Percentiles rank a stretch among this genome's conserved stretches.
Conservation (phyloP, 2,329 filamentous ascomycete genomes). For the Xylaria sp. region DNA sequence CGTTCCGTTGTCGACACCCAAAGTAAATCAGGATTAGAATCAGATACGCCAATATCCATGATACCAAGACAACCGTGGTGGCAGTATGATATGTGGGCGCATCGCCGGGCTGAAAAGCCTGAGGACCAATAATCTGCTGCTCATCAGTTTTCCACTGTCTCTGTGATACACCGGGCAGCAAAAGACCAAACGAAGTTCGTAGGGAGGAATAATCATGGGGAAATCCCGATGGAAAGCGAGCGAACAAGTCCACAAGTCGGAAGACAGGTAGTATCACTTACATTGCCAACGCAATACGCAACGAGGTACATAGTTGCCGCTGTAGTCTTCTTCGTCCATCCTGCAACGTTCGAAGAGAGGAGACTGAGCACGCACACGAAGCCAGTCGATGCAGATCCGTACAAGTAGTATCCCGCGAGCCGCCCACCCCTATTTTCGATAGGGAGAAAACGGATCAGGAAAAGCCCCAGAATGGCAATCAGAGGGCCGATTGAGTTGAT, state of each 20-base stretch:
- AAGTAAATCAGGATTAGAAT: conserved; percentile 66
- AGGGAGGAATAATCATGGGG: neutral
- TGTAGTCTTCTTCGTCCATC: conserved; percentile 65
- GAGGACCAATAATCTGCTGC: conserved; percentile 50
- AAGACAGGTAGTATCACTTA: conserved; percentile 2
- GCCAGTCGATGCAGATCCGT: conserved; percentile 61
- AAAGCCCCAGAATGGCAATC: conserved; percentile 62
- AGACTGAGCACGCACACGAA: conserved; percentile 69
- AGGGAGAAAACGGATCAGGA: conserved; percentile 68
- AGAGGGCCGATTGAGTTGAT: conserved; percentile 58
- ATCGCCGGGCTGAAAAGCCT: conserved; percentile 61
- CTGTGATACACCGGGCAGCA: neutral
- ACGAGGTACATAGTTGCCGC: conserved; percentile 60
- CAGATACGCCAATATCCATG: conserved; percentile 57
- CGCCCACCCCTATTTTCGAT: conserved; percentile 61
- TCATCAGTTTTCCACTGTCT: neutral
- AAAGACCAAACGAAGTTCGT: neutral
- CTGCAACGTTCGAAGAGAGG: conserved; percentile 65
- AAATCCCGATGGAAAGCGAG: neutral
- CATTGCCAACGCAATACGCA: conserved; percentile 58
- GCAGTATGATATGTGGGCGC: conserved; percentile 66
- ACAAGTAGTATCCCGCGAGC: conserved; percentile 70
- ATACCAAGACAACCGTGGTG: conserved; percentile 67
- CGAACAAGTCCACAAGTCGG: neutral
- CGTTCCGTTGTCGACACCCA: conserved; percentile 65